These are phyloP conservation scores for Ustilago esculenta DNA, from an alignment of 1,284 basidiomycete genomes.

Conservation along the genomic window DNA sequence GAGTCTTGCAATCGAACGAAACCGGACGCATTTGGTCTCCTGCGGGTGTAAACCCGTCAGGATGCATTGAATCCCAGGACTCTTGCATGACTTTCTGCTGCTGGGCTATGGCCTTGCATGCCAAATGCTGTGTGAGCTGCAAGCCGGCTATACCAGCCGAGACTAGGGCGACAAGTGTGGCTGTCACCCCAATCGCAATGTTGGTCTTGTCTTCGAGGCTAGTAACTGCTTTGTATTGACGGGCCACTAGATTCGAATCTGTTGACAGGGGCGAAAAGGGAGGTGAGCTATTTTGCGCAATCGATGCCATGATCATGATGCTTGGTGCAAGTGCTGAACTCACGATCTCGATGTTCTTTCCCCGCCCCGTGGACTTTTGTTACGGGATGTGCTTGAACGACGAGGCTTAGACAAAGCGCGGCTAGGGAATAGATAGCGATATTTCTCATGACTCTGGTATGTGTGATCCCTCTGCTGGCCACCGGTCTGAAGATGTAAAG, in stretches of 20 bases:
- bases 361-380: not conserved
- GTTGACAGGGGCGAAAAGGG: not conserved
- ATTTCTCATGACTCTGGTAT: not conserved
- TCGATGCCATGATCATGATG: no score
- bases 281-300: not conserved
- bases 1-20: slow-evolving; percentile 21
- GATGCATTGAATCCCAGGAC: slow-evolving; percentile 27
- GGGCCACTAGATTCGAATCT: slow-evolving; percentile 3
- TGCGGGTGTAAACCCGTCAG: slow-evolving; percentile 18
- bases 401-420: not conserved
- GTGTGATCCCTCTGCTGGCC: not conserved
- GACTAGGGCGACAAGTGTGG: not conserved
- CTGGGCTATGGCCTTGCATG: slow-evolving; percentile 14
- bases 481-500: not conserved
- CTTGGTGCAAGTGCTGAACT: no score
- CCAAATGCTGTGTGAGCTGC: not conserved
- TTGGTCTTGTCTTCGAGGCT: not conserved
- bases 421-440: not conserved
- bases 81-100: slow-evolving; percentile 23
- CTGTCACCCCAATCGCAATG: not conserved
- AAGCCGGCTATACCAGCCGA: not conserved
- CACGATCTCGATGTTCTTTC: not conserved
- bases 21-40: slow-evolving; percentile 38
- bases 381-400: not conserved
- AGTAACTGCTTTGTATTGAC: slow-evolving; percentile 7